A percentile compares a stretch with the other conserved stretches of the same genome.
These are phyloP conservation scores for Candida pseudoglaebosa DNA, from an alignment of 805 yeast species.

Conservation along the genomic window DNA sequence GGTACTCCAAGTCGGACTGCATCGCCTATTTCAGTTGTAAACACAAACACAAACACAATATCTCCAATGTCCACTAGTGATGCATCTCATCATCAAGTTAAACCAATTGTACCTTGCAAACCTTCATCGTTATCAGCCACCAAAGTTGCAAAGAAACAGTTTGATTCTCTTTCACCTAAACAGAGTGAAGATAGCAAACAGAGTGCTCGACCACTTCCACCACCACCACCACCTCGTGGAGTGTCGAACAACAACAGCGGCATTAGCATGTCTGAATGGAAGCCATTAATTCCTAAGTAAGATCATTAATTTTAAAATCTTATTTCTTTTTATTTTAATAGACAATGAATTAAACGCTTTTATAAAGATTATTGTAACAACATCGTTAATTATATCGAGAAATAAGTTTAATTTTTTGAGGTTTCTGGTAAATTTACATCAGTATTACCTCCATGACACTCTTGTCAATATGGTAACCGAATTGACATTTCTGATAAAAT, in stretches of 20 bases:
- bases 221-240: constrained; percentile 8
- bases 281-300: constrained; percentile 47
- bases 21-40: constrained; percentile 4
- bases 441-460: too few species aligned
- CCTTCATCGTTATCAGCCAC: constrained; percentile 25
- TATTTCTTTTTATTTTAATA: background rate
- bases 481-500: too few species aligned
- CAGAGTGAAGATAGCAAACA: constrained; percentile 9
- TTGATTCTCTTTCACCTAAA: constrained; percentile 14
- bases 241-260: constrained; percentile 3
- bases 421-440: too few species aligned
- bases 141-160: constrained; percentile 9
- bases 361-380: too few species aligned
- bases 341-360: too few species aligned
- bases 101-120: constrained; percentile 36
- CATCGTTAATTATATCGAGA: too few species aligned
- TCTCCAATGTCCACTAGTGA: constrained; percentile 16
- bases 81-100: constrained; percentile 18
- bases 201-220: constrained; percentile 3
- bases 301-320: background rate
- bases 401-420: too few species aligned
- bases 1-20: constrained; percentile 19
- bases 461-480: too few species aligned
- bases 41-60: constrained; percentile 7
- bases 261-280: constrained; percentile 45